Evolutionary conservation across 441 rosid genomes (phyloP).

Genomic region (Croton setiger): DNA sequence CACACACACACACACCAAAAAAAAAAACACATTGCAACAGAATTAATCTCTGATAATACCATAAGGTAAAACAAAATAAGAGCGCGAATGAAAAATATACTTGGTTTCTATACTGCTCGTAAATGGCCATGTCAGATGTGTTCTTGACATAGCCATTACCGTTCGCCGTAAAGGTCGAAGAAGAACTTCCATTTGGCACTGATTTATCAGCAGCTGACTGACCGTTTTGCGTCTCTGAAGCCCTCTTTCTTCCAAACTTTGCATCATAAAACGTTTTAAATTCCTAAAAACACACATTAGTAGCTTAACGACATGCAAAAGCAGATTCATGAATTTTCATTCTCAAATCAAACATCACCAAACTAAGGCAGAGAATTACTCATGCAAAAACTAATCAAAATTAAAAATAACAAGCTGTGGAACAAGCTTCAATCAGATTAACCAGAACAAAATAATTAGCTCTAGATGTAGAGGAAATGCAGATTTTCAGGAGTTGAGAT

Average conservation of each 20-base stretch:
- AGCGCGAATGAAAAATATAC: conserved; percentile 21
- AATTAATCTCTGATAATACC: not conserved
- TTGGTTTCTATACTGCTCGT: conserved; percentile 53
- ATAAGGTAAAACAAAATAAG: not conserved
- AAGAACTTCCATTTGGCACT: conserved; percentile 31
- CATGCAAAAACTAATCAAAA: too few relatives aligned
- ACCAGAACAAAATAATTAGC: not conserved
- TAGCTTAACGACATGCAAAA: conserved; percentile 29
- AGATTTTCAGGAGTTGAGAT: not conserved
- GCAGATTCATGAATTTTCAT: conserved; percentile 24
- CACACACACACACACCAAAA: too few relatives aligned
- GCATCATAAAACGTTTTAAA: conserved; percentile 68
- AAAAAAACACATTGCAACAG: not conserved
- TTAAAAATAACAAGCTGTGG: too few relatives aligned
- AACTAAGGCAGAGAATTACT: too few relatives aligned
- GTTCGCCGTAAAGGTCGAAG: conserved; percentile 11
- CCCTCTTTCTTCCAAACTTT: conserved; percentile 88
- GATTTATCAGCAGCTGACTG: conserved; percentile 32
- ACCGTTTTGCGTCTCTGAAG: conserved; percentile 32
- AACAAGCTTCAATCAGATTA: conserved; percentile 5
- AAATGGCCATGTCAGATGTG: conserved; percentile 52
- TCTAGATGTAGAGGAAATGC: not conserved
- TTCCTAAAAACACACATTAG: conserved; percentile 51
- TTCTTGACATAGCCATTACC: conserved; percentile 43
- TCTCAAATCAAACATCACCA: not conserved